Percentiles rank a stretch among this genome's conserved stretches.
Evolutionary conservation across 352 stramenopile genomes (phyloP).

Genomic region (Phytophthora megakarya): DNA sequence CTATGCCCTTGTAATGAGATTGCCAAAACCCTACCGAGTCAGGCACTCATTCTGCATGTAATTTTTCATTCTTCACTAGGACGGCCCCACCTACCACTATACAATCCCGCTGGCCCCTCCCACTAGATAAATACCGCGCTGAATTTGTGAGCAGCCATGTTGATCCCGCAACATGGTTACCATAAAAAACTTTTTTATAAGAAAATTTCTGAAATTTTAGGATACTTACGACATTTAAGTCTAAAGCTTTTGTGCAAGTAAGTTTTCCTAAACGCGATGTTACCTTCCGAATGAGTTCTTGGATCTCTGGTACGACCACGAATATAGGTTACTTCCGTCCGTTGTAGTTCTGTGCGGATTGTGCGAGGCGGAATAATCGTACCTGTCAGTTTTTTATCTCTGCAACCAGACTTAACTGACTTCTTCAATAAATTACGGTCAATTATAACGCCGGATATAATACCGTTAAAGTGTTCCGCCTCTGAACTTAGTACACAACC

Average conservation of each 20-base stretch:
- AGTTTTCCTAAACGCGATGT: not conserved
- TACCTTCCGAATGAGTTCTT: not conserved
- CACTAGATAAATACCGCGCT: not conserved
- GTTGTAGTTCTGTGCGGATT: not conserved
- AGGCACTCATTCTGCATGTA: not conserved
- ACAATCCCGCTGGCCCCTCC: too few species aligned
- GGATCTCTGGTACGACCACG: not conserved
- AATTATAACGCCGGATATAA: too few species aligned
- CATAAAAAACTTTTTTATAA: constrained; percentile 8
- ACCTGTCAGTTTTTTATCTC: too few species aligned
- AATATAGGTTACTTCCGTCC: not conserved
- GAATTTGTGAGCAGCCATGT: not conserved
- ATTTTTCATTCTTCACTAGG: too few species aligned
- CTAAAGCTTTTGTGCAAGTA: not conserved
- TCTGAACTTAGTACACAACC: too few species aligned
- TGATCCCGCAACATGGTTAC: not conserved
- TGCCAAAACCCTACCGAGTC: not conserved
- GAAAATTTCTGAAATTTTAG: not conserved
- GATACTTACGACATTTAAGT: not conserved
- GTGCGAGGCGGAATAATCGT: too few species aligned
- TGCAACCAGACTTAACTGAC: not conserved
- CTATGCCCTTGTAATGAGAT: not conserved
- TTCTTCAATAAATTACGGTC: constrained; percentile 11
- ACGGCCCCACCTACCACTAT: too few species aligned
- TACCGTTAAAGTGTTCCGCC: not conserved